Percentiles rank a stretch among this genome's conserved stretches.
These are phyloP conservation scores for Aleurites moluccanus DNA, from an alignment of 441 rosid genomes.

Conservation along the genomic window DNA sequence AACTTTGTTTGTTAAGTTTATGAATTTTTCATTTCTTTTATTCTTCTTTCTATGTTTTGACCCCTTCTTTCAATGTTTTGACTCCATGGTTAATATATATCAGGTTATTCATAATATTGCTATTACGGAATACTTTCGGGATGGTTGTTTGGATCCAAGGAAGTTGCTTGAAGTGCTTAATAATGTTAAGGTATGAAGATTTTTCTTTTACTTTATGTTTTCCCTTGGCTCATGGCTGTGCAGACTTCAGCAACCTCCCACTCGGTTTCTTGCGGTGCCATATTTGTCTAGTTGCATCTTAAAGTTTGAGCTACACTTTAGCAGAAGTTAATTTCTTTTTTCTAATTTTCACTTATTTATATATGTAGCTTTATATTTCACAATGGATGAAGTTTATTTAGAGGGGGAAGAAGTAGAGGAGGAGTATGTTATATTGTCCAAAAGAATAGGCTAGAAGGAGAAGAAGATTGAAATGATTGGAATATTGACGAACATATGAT, in stretches of 20 bases:
- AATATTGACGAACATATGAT: background rate
- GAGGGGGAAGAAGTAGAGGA: background rate
- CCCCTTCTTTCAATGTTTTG: background rate
- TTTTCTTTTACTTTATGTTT: background rate
- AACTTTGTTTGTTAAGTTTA: background rate
- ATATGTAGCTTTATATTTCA: background rate
- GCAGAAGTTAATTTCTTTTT: background rate
- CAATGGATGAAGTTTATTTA: background rate
- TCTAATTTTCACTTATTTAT: background rate
- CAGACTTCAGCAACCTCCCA: background rate
- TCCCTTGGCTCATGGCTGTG: background rate
- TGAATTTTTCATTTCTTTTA: background rate
- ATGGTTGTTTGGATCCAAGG: slow-evolving; percentile 74
- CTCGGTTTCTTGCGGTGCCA: background rate
- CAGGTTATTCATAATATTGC: slow-evolving; percentile 97
- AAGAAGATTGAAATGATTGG: background rate
- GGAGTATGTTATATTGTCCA: background rate
- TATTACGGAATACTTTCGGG: slow-evolving; percentile 67
- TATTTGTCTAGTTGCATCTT: background rate
- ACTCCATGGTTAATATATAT: slow-evolving; percentile 19
- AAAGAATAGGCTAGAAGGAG: background rate
- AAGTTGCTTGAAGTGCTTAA: slow-evolving; percentile 72
- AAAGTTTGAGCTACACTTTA: background rate
- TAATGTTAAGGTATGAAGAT: slow-evolving; percentile 58
- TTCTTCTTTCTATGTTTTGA: background rate